A percentile compares a stretch with the other conserved stretches of the same genome.
phyloP scores from a whole-genome alignment of 768 basidiomycete genomes.

The Peribolospora baueri region DNA sequence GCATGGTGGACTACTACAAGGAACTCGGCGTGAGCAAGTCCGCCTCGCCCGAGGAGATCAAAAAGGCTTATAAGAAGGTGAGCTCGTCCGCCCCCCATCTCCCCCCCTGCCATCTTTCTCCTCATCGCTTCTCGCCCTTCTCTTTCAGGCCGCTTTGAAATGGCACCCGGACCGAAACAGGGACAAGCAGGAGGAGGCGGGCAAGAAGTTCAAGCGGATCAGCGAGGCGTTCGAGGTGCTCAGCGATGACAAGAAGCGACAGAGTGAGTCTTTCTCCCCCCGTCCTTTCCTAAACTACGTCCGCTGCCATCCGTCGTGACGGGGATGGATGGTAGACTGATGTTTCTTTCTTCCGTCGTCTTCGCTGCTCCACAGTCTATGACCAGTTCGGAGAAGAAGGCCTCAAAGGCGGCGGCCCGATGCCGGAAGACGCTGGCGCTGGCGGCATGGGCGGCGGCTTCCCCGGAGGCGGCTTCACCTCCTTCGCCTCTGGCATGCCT shows the following conservation, averaged over 20 bases:
- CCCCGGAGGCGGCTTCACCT: constrained; percentile 19
- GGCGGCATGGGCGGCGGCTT: constrained; percentile 8
- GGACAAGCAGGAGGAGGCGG: constrained; percentile 55
- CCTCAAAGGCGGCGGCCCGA: constrained; percentile 40
- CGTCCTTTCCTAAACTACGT: not conserved
- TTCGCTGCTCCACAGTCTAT: constrained; percentile 30
- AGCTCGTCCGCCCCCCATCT: constrained; percentile 17
- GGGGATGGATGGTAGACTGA: no score
- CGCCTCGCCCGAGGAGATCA: constrained; percentile 58
- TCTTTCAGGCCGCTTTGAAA: constrained; percentile 43
- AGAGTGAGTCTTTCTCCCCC: not conserved
- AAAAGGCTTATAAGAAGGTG: constrained; percentile 89
- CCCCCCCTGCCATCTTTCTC: not conserved
- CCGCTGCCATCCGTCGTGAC: not conserved
- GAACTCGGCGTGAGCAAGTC: constrained; percentile 44
- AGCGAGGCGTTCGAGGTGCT: constrained; percentile 93
- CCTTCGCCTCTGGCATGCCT: constrained; percentile 20
- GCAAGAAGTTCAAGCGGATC: constrained; percentile 74
- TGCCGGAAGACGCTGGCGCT: constrained; percentile 11
- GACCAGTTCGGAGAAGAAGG: constrained; percentile 93
- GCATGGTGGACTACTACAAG: constrained; percentile 53
- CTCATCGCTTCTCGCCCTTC: not conserved
- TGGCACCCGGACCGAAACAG: constrained; percentile 85
- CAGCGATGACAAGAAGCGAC: constrained; percentile 57
- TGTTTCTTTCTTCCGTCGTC: no score